Evolutionary conservation across 495 filamentous ascomycete species (phyloP).

Genomic region (Hypomontagnella submonticulosa): DNA sequence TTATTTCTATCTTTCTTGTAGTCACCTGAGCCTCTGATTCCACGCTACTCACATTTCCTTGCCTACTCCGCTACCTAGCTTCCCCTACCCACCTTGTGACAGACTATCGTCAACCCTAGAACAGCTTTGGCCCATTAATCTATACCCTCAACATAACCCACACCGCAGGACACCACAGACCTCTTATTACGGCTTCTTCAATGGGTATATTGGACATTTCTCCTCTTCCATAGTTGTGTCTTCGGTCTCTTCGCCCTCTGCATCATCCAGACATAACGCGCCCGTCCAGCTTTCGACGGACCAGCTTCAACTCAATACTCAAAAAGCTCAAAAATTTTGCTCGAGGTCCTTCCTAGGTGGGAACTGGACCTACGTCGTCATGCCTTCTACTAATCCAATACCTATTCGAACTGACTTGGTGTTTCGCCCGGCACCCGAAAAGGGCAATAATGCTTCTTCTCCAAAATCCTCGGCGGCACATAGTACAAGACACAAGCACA

Average conservation of each 20-base stretch:
- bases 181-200: conserved; percentile 15
- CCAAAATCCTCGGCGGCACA: conserved; percentile 44
- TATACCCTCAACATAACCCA: conserved; percentile 13
- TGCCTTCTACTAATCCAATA: conserved; percentile 48
- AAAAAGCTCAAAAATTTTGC: background rate
- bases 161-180: conserved; percentile 11
- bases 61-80: conserved; percentile 15
- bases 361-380: conserved; percentile 24
- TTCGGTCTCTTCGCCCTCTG: conserved; percentile 26
- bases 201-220: conserved; percentile 24
- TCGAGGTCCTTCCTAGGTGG: conserved; percentile 10
- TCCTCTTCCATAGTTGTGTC: conserved; percentile 24
- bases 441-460: conserved; percentile 48
- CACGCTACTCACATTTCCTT: conserved; percentile 37
- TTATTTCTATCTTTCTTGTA: conserved; percentile 15
- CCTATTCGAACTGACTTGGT: conserved; percentile 56
- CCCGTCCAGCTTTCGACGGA: conserved; percentile 15
- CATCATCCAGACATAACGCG: conserved; percentile 27
- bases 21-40: conserved; percentile 36
- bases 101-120: conserved; percentile 34
- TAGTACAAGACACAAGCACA: conserved; percentile 60
- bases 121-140: conserved; percentile 14
- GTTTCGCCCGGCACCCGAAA: conserved; percentile 55
- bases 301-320: conserved; percentile 4
- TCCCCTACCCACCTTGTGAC: conserved; percentile 30